These are phyloP conservation scores for Zymoseptoria tritici DNA, from an alignment of 2,329 filamentous ascomycete species.

Conservation along the genomic window DNA sequence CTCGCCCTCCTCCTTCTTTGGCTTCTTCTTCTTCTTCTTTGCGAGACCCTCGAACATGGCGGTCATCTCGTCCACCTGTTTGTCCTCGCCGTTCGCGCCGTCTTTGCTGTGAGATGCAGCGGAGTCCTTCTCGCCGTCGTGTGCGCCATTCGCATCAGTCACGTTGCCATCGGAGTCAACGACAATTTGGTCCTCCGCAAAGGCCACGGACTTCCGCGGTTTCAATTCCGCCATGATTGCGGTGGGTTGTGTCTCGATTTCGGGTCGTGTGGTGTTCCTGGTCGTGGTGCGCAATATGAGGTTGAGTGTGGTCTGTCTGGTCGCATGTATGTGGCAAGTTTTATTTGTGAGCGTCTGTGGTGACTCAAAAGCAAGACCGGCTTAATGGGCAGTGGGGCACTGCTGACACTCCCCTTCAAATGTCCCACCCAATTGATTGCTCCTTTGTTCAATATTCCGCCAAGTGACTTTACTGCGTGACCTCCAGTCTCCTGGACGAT, in stretches of 20 bases:
- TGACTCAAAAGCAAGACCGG: not conserved
- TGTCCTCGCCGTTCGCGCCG: conserved; percentile 20
- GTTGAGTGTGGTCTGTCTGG: not conserved
- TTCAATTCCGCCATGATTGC: conserved; percentile 47
- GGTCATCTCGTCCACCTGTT: conserved; percentile 28
- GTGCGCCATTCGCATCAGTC: conserved; percentile 62
- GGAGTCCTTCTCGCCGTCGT: conserved; percentile 65
- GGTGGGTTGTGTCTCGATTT: conserved; percentile 12
- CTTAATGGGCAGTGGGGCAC: too few relatives aligned
- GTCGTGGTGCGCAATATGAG: not conserved
- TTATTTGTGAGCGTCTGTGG: not conserved
- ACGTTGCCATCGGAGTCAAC: conserved; percentile 86
- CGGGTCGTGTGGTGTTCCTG: conserved; percentile 1
- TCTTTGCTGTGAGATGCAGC: conserved; percentile 64
- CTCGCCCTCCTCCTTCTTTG: conserved; percentile 31
- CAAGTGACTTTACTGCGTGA: not conserved
- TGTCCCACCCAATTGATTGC: not conserved
- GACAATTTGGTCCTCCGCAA: conserved; percentile 78
- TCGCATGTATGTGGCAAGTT: not conserved
- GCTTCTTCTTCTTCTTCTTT: conserved; percentile 68
- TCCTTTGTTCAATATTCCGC: not conserved
- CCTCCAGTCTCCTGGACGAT: not conserved
- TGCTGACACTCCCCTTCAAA: not conserved
- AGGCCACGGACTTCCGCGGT: conserved; percentile 90
- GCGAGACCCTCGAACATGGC: conserved; percentile 31